These are phyloP conservation scores for Sophora flavescens DNA, from an alignment of 306 rosid genomes.

Conservation along the genomic window DNA sequence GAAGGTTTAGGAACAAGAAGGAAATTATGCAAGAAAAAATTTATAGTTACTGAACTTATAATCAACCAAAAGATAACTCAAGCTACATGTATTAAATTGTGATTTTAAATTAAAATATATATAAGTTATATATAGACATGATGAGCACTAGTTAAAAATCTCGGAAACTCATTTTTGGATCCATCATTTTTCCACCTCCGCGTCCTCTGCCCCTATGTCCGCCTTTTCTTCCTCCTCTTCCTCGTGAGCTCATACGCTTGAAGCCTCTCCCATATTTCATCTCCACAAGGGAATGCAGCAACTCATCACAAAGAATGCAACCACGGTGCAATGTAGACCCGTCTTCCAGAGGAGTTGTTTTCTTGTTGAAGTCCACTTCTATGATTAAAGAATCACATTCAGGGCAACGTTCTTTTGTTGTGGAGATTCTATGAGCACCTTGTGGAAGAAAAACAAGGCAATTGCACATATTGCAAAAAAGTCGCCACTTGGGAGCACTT, in stretches of 20 bases:
- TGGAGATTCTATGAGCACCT: constrained; percentile 91
- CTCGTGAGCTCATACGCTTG: constrained; percentile 61
- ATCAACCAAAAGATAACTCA: constrained; percentile 29
- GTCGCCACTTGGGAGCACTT: constrained; percentile 93
- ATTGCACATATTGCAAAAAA: constrained; percentile 86
- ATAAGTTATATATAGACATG: constrained; percentile 5
- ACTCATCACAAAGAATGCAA: constrained; percentile 91
- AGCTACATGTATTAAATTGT: background rate
- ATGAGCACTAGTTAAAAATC: constrained; percentile 64
- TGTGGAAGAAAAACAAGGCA: constrained; percentile 90
- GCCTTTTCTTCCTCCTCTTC: constrained; percentile 65
- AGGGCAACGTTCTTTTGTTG: constrained; percentile 72
- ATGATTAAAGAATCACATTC: constrained; percentile 84
- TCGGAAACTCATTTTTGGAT: constrained; percentile 96
- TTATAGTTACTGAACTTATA: constrained; percentile 15
- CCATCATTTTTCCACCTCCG: constrained; percentile 60
- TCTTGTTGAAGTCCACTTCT: constrained; percentile 96
- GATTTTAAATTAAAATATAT: background rate
- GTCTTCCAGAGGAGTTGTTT: constrained; percentile 85
- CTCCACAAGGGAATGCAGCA: constrained; percentile 92
- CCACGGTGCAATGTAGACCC: constrained; percentile 84
- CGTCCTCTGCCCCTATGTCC: constrained; percentile 72
- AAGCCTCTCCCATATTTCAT: constrained; percentile 86
- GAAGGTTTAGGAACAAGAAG: background rate
- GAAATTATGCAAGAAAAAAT: constrained; percentile 14